These are phyloP conservation scores for Pleurozium schreberi DNA, from an alignment of 225 moss, liverwort and hornwort species.

Conservation along the genomic window DNA sequence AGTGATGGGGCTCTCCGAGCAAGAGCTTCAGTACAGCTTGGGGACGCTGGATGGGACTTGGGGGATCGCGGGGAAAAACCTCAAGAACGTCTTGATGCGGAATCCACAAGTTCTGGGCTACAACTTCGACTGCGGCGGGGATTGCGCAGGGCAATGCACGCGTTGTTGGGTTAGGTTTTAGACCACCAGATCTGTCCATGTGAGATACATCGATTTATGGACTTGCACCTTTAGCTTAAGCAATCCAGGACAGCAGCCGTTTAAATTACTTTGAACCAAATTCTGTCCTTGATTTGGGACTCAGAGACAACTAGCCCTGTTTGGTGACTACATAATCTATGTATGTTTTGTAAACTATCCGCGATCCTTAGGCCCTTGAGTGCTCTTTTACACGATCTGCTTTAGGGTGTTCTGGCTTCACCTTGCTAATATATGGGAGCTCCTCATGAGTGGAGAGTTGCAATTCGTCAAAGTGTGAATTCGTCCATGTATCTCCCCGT, in stretches of 20 bases:
- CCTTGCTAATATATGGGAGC: background rate
- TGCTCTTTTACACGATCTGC: background rate
- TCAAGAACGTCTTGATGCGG: constrained; percentile 57
- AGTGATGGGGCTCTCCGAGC: constrained; percentile 8
- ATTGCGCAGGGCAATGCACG: constrained; percentile 74
- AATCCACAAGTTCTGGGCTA: constrained; percentile 81
- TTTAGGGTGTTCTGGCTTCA: background rate
- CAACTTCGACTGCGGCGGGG: constrained; percentile 71
- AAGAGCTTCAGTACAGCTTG: constrained; percentile 23
- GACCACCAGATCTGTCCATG: background rate
- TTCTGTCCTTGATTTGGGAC: background rate
- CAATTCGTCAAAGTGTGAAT: background rate
- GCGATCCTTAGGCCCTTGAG: background rate
- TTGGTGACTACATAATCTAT: background rate
- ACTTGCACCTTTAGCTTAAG: background rate
- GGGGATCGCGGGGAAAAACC: constrained; percentile 59
- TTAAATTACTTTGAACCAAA: background rate
- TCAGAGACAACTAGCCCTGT: background rate
- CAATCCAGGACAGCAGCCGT: background rate
- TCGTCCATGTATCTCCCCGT: background rate
- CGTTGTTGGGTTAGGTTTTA: constrained; percentile 89
- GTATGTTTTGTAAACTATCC: background rate
- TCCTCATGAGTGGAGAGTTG: background rate
- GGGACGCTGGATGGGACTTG: constrained; percentile 59
- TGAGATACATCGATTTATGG: background rate